Percentiles rank a stretch among this genome's conserved stretches.
Evolutionary conservation across 768 basidiomycete genomes (phyloP).

Genomic region (Termitomyces sp.): DNA sequence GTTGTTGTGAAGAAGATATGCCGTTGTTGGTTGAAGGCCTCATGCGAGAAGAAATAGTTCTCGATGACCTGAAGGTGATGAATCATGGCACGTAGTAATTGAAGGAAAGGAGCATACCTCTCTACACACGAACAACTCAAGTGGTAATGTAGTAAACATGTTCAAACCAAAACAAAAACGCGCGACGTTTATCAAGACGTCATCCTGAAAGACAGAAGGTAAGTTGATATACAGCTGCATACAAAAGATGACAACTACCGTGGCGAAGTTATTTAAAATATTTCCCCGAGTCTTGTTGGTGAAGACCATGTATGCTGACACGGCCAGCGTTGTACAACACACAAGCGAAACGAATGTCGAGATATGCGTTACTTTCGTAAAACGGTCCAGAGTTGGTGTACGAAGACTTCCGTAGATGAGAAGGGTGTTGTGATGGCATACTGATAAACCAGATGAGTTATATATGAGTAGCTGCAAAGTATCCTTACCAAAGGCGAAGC

Average conservation of each 20-base stretch:
- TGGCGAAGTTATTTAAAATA: slow-evolving; percentile 90
- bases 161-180: slow-evolving; percentile 92
- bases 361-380: slow-evolving; percentile 87
- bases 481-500: slow-evolving; percentile 71
- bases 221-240: background rate
- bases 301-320: slow-evolving; percentile 84
- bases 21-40: slow-evolving; percentile 73
- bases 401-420: slow-evolving; percentile 92
- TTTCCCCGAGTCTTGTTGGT: slow-evolving; percentile 94
- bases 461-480: background rate
- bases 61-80: slow-evolving; percentile 71
- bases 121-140: slow-evolving; percentile 96
- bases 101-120: slow-evolving; percentile 47
- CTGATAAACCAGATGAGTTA: slow-evolving; percentile 26
- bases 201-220: slow-evolving; percentile 38
- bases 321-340: slow-evolving; percentile 78
- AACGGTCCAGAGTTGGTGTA: slow-evolving; percentile 92
- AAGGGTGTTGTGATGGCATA: slow-evolving; percentile 96
- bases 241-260: slow-evolving; percentile 36
- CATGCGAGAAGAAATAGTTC: slow-evolving; percentile 91
- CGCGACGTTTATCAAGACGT: slow-evolving; percentile 92
- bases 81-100: background rate
- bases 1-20: slow-evolving; percentile 89
- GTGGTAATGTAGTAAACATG: slow-evolving; percentile 97
- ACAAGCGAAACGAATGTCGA: slow-evolving; percentile 82